These are phyloP conservation scores for Phaeophleospora eucalypticola DNA, from an alignment of 2,329 filamentous ascomycete species.

Conservation along the genomic window DNA sequence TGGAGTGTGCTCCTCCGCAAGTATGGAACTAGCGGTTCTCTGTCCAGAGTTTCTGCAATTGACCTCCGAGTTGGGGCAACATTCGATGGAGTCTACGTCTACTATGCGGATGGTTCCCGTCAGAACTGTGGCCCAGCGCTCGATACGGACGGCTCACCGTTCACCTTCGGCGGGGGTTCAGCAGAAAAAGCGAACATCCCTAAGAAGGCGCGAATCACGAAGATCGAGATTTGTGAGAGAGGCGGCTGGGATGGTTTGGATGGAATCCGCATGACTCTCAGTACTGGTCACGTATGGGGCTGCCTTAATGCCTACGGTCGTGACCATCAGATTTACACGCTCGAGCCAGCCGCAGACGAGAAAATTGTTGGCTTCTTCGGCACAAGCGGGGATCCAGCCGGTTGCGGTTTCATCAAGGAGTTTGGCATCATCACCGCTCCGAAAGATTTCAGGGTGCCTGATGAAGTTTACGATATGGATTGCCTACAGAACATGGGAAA, in stretches of 20 bases:
- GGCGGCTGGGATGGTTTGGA: slow-evolving; percentile 16
- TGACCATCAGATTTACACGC: slow-evolving; percentile 16
- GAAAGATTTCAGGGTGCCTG: slow-evolving; percentile 38
- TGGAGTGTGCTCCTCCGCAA: slow-evolving; percentile 20
- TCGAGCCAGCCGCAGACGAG: slow-evolving; percentile 35
- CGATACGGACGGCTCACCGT: slow-evolving; percentile 23
- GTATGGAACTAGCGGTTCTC: slow-evolving; percentile 27
- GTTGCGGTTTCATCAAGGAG: slow-evolving; percentile 29
- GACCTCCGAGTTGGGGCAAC: slow-evolving; percentile 44
- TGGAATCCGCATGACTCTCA: slow-evolving; percentile 32
- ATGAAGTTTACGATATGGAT: slow-evolving; percentile 39
- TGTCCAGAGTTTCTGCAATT: slow-evolving; percentile 35
- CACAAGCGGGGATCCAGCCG: slow-evolving; percentile 27
- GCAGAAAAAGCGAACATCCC: slow-evolving; percentile 29
- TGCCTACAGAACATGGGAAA: slow-evolving; percentile 38
- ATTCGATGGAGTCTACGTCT: slow-evolving; percentile 46
- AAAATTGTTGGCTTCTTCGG: slow-evolving; percentile 48
- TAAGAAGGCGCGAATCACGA: slow-evolving; percentile 29
- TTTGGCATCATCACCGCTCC: slow-evolving; percentile 50
- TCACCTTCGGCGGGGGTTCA: slow-evolving; percentile 34
- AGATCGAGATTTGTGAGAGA: slow-evolving; percentile 29
- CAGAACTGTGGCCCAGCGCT: slow-evolving; percentile 41
- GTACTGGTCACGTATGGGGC: slow-evolving; percentile 30
- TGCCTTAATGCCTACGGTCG: slow-evolving; percentile 19
- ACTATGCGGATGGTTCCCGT: slow-evolving; percentile 43